Base-by-base conservation (phyloP, 352 stramenopile species). In the Thraustochytrium sp. region DNA sequence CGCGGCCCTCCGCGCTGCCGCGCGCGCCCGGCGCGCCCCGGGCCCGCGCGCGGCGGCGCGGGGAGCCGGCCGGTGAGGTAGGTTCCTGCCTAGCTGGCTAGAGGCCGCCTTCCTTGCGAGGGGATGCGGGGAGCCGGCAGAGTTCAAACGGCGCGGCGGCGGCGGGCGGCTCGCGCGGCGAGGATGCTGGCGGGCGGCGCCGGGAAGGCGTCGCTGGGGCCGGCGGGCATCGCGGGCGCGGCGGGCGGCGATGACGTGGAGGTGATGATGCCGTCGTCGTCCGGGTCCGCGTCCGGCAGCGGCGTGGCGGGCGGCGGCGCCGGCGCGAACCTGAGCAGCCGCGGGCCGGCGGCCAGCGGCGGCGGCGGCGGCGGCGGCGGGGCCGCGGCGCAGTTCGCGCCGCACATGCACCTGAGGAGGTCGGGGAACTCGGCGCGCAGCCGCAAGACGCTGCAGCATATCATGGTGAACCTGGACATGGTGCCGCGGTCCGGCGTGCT, bases 391-490 rank as follows among this genome's bases (percentile, higher is more conserved):
- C 34, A 44, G 40, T 72, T 72, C 40, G 40, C 53, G 34, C 53
- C 68, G 44, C 26, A 42, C 48, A 64, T 61, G 53, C 26, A 53
- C 68, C 21, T 51, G 68, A 42, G 48, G 23, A 29, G 53, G 34
- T 51, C 53, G 13, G 68, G 44, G 4, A 51, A 3, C n/a, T 46
- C 68, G 26, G n/a, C 44, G 46, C 68, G 63, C 1, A 38, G 48
- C 34, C 68, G 68, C 68, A 80, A 80, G 68, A 46, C 46, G 23
- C 53, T 80, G 18, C 34, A 34, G 46, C 29, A 48, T 5, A 80
- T 80, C 51, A 26, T 80, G 23, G 21, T 61, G 34, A 46, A 53
- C 34, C 31, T 80, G 36, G 68, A 80, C 34, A 80, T 80, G 68
- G 44, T 80, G 37, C 68, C 68, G 23, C 48, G 53, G 2, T 46